These are phyloP conservation scores for Clarireedia monteithiana DNA, from an alignment of 2,329 filamentous ascomycete species.

Conservation along the genomic window DNA sequence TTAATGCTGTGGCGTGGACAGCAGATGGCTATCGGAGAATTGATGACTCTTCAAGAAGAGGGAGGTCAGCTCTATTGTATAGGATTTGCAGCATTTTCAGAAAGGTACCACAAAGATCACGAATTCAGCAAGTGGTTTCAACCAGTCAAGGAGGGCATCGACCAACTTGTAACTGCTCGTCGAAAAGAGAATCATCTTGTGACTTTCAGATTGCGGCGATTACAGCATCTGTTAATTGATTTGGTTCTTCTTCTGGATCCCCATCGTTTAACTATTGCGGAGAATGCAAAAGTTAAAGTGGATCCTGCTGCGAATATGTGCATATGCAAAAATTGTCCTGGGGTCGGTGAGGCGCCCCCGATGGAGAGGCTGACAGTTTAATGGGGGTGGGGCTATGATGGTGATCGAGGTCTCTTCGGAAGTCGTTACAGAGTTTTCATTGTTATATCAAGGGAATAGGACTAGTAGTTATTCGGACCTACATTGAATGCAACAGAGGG, in stretches of 20 bases:
- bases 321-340: constrained; percentile 15
- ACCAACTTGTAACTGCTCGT: constrained; percentile 10
- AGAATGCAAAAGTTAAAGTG: constrained; percentile 12
- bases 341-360: neutral
- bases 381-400: neutral
- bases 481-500: too few species aligned
- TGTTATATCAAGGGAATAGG: too few species aligned
- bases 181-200: constrained; percentile 6
- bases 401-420: too few species aligned
- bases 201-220: constrained; percentile 15
- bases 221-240: constrained; percentile 19
- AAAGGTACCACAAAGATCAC: constrained; percentile 13
- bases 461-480: too few species aligned
- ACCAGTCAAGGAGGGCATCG: constrained; percentile 15
- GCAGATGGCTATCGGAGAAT: constrained; percentile 24
- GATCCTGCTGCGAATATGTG: constrained; percentile 15
- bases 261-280: constrained; percentile 1
- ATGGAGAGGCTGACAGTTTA: constrained; percentile 12
- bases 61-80: constrained; percentile 19
- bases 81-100: constrained; percentile 18
- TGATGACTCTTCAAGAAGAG: constrained; percentile 19
- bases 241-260: constrained; percentile 17
- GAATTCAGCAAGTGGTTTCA: constrained; percentile 17
- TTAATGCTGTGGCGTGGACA: constrained; percentile 26
- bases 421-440: too few species aligned